Base-by-base conservation (phyloP, 805 yeast genomes). In the Yarrowia sp. region DNA sequence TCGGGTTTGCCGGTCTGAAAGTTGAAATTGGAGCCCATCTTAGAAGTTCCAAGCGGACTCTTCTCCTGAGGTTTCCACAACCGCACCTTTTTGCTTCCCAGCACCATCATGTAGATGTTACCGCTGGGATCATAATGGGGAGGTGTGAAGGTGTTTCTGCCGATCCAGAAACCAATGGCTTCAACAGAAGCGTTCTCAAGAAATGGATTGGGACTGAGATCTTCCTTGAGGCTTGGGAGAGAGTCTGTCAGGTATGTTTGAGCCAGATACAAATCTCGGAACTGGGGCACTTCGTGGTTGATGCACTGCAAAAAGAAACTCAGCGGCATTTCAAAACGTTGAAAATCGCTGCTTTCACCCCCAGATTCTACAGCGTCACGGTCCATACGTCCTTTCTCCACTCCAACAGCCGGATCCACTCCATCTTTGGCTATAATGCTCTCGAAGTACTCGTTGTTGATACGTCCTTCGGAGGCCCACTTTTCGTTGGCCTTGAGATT, bases 121-220 rank as follows among this genome's bases (percentile, higher is more conserved):
- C 51, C 63, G 8, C 51, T 58, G n/a, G 63, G 63, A n/a, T 58
- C 63, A 7, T 58, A 43, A 10, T 58, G 63, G 0, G 63, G 41
- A 22, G 63, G 63, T 4, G 63, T 58, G n/a, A 41, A 58, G 30
- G 63, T 41, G 32, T 58, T 58, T 19, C 63, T 14, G 5, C 63
- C 63, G 8, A 58, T 58, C 63, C 63, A 58, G 40, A 41, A 58
- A 1, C 63, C 63, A 17, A 58, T 58, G 1, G 49, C 51, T 11
- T 58, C 63, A 10, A 41, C 14, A 5, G 51, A 41, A 14, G 51
- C 51, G 6, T 41, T 41, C 22, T 43, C 51, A 10, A 58, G 51
- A 32, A 10, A 58, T 12, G 63, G 63, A 5, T 58, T 58, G 32
- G 51, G 51, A 17, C 61, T 38, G 9, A 58, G 38, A 30, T 58